Evolutionary conservation across 106 monocot genomes (phyloP).

Genomic region (Dendrobium chrysotoxum): DNA sequence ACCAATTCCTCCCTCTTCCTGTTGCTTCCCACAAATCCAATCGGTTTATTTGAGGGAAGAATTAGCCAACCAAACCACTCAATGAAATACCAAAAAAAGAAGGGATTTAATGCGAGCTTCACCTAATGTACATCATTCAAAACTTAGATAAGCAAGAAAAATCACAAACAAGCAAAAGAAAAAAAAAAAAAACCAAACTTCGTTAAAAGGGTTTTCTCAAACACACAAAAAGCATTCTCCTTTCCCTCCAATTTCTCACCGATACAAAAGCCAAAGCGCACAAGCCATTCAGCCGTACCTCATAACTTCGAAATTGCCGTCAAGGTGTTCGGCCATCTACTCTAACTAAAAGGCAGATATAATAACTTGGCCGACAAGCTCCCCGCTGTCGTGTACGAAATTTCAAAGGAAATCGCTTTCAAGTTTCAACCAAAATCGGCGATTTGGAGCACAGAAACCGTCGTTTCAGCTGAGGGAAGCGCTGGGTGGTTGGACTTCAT

Average conservation of each 20-base stretch:
- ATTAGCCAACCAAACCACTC: not conserved
- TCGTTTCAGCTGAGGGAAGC: not conserved
- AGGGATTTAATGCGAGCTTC: not conserved
- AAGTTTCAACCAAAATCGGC: not conserved
- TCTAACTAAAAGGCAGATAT: not conserved
- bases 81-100: not conserved
- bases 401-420: constrained; percentile 3
- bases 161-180: not conserved
- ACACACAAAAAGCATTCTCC: not conserved
- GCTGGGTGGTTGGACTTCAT: not conserved
- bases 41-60: not conserved
- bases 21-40: not conserved
- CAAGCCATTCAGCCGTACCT: not conserved
- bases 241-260: not conserved
- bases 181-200: not conserved
- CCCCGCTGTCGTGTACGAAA: not conserved
- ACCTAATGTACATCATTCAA: not conserved
- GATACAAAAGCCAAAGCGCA: not conserved
- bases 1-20: not conserved
- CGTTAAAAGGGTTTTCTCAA: not conserved
- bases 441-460: not conserved
- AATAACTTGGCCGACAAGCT: not conserved
- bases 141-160: not conserved
- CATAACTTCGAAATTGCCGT: constrained; percentile 6
- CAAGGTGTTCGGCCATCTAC: constrained; percentile 3